Base-by-base conservation (phyloP, 2,329 filamentous ascomycete species). In the Fusarium virguliforme region DNA sequence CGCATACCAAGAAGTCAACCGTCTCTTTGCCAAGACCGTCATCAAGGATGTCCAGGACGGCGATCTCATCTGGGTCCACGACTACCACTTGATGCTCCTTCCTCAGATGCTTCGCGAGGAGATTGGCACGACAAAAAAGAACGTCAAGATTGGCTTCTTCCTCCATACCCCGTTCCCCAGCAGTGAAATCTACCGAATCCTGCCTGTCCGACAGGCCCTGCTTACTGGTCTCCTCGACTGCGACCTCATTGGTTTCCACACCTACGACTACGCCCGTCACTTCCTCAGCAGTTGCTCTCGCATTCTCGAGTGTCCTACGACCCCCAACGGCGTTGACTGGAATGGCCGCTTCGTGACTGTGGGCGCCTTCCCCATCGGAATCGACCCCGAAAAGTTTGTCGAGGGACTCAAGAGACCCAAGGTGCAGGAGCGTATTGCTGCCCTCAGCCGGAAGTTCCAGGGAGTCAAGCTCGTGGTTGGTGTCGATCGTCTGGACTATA, bases 71-170 rank as follows among this genome's bases (percentile, higher is more conserved):
- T 99, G 96, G 96, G 94, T 99, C 6, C 96, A 99, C 81, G 96
- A 99, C 82, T 99, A 98, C 83, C 96, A 99, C 82, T 86, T 98
- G 68, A 98, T 98, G 95, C 90, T 99, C 22, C 88, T 99, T 35
- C 96, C 96, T 34, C 90, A 95, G 78, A 97, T 98, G 94, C 88
- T 99, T 65, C 93, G 96, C 68, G 93, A 97, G 77, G 94, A 97
- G 81, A 91, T 98, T 64, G 93, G 92, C 64, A 82, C 90, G 70
- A 88, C 86, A 67, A 94, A 92, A 84, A 94, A 95, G 84, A 97
- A 98, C 74, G 91, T 98, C 82, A 97, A 97, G 85, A 96, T 99
- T 76, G 96, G 95, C 73, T 98, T 98, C 87, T 99, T 98, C 86
- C 85, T 98, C 37, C 96, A 99, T 81, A 98, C 96, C 0, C 95